These are phyloP conservation scores for Colletotrichum salicis DNA, from an alignment of 2,329 filamentous ascomycete genomes.

Conservation along the genomic window DNA sequence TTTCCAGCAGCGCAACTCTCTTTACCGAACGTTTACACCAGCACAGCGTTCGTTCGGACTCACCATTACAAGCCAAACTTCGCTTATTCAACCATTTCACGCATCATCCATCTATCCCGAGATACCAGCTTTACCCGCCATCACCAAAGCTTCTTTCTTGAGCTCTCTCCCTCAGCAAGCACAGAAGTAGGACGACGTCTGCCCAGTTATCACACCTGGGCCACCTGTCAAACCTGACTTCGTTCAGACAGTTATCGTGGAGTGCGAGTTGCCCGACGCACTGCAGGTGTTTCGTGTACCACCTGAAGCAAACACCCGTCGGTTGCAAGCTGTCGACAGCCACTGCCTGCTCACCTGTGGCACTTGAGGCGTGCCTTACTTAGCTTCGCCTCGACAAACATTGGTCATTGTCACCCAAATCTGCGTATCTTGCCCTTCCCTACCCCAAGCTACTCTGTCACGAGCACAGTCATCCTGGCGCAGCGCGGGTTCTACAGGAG, in stretches of 20 bases:
- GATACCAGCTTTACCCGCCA: background rate
- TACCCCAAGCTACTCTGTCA: background rate
- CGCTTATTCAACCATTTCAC: background rate
- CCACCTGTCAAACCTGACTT: background rate
- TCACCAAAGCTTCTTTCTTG: background rate
- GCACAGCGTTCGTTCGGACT: background rate
- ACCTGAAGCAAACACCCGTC: conserved; percentile 12
- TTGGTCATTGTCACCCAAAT: background rate
- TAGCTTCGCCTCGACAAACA: conserved; percentile 31
- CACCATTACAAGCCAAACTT: background rate
- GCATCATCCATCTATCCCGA: background rate
- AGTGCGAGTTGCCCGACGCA: conserved; percentile 3
- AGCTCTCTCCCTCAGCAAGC: background rate
- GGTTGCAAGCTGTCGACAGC: conserved; percentile 16
- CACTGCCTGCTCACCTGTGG: conserved; percentile 9
- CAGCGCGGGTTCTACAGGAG: conserved; percentile 13
- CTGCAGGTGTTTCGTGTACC: conserved; percentile 23
- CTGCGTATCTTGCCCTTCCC: conserved; percentile 29
- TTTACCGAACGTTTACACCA: background rate
- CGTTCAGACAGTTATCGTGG: background rate
- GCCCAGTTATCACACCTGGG: background rate
- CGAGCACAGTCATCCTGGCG: conserved; percentile 24
- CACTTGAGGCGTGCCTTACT: conserved; percentile 21
- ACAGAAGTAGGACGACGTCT: background rate
- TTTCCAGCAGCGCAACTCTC: conserved; percentile 1